phyloP scores from a whole-genome alignment of 1,139 yeast species.

The Pichia sp. region DNA sequence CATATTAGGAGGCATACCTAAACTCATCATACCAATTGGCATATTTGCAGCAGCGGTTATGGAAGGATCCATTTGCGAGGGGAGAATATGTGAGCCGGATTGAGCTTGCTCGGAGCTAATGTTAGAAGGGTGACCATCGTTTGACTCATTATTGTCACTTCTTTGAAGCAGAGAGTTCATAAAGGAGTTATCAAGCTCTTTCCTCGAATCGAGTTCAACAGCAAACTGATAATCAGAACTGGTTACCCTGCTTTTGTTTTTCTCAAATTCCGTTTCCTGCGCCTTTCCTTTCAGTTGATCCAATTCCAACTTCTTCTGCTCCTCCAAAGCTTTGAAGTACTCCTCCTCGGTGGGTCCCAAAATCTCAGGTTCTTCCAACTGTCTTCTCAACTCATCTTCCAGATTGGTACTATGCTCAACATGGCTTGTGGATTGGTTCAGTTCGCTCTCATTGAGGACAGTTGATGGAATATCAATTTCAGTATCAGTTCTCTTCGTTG shows the following conservation, averaged over 20 bases:
- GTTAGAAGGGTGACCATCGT: neutral
- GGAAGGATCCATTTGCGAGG: constrained; percentile 1
- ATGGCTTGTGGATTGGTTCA: neutral
- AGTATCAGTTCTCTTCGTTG: neutral
- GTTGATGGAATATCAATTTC: neutral
- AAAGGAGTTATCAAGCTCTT: constrained; percentile 6
- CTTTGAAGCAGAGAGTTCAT: constrained; percentile 10
- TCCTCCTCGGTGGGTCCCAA: constrained; percentile 16
- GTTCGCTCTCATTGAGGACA: neutral
- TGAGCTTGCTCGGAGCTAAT: neutral
- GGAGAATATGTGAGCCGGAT: constrained; percentile 5
- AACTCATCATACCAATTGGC: too few relatives aligned
- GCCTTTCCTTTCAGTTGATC: neutral
- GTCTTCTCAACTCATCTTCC: constrained; percentile 7
- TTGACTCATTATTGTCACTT: neutral
- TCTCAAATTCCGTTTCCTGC: neutral
- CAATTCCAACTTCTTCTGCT: constrained; percentile 2
- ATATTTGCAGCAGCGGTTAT: neutral
- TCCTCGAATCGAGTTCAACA: constrained; percentile 9
- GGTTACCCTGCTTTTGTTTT: neutral
- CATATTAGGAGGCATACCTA: neutral
- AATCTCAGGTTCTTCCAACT: constrained; percentile 15
- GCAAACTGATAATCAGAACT: constrained; percentile 10
- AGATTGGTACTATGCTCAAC: neutral
- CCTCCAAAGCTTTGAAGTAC: constrained; percentile 4